A percentile compares a stretch with the other conserved stretches of the same genome.
Evolutionary conservation across 192 early-diverging fungal genomes (phyloP).

Genomic region (Linnemannia schmuckeri): DNA sequence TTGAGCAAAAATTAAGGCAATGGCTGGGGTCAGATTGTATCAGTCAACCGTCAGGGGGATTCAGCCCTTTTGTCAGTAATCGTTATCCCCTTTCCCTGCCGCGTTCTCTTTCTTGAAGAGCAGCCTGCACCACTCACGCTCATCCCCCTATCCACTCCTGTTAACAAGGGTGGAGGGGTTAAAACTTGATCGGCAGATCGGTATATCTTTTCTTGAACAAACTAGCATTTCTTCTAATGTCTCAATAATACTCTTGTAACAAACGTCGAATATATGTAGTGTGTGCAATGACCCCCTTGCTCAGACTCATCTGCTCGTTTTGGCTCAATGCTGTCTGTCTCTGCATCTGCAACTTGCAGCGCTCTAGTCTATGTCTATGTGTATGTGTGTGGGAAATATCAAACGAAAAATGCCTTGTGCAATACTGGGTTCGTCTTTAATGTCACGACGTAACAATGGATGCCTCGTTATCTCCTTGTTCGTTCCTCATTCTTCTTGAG

Average conservation of each 20-base stretch:
- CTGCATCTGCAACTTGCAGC: neutral
- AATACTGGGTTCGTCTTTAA: neutral
- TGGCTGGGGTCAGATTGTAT: no score
- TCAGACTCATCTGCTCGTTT: neutral
- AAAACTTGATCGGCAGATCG: neutral
- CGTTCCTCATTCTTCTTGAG: neutral
- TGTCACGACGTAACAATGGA: neutral
- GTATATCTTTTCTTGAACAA: neutral
- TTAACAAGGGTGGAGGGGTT: neutral
- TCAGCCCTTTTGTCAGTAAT: neutral
- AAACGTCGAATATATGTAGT: neutral
- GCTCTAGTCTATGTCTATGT: neutral
- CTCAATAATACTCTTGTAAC: neutral
- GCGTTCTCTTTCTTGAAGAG: neutral
- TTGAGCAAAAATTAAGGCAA: neutral
- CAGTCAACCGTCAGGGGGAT: neutral
- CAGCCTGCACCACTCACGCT: neutral
- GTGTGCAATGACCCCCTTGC: neutral
- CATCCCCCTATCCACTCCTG: neutral
- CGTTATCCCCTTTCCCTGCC: neutral
- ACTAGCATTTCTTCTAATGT: neutral
- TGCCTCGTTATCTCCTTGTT: no score
- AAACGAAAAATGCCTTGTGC: neutral
- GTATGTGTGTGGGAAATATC: neutral
- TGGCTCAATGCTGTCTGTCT: neutral